Evolutionary conservation across 331 rosid species (phyloP), one percentile per base, ranked within the genome.

Genomic region (Prunus yedoensis): DNA sequence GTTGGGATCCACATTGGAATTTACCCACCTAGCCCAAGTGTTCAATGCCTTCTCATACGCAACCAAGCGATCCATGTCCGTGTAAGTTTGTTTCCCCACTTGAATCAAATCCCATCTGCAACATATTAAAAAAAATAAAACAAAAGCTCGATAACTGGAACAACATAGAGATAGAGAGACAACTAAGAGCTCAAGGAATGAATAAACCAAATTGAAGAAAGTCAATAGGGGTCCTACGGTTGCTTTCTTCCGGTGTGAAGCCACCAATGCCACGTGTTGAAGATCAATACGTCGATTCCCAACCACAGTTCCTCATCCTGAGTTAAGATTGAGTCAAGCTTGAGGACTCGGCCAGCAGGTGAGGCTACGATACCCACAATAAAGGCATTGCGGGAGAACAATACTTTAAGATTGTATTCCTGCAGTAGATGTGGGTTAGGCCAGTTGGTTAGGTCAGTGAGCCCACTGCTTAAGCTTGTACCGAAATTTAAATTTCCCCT

Each of bases 221-320:
- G 43, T 38, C 9, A 38, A 38, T 7, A 7, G 2, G 14, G 30
- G 27, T 21, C 60, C 0, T 69, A 91, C 97, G 88, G 87, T 81
- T 91, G 97, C 77, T 89, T 87, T 76, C 87, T 84, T 81, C 91
- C 94, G 0, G 84, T 81, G 75, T 91, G 92, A 68, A 87, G 83
- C 97, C 97, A 91, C 91, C 94, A 89, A 78, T 91, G 97, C 94
- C 92, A 91, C 10, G 94, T 78, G 68, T 89, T 67, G 81, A 89
- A 91, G 68, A 91, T 80, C 62, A 89, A 32, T 0, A 89, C 66
- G 52, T 89, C 83, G 1, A 14, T 27, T 57, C 76, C 81, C 58
- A 74, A 66, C 96, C 94, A 91, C 7, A 23, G 6, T 2, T 78
- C 5, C 15, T 50, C 87, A 2, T 58, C 41, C 78, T 68, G 71